phyloP scores from a whole-genome alignment of 805 yeast species.

The Yamadazyma ubonensis region DNA sequence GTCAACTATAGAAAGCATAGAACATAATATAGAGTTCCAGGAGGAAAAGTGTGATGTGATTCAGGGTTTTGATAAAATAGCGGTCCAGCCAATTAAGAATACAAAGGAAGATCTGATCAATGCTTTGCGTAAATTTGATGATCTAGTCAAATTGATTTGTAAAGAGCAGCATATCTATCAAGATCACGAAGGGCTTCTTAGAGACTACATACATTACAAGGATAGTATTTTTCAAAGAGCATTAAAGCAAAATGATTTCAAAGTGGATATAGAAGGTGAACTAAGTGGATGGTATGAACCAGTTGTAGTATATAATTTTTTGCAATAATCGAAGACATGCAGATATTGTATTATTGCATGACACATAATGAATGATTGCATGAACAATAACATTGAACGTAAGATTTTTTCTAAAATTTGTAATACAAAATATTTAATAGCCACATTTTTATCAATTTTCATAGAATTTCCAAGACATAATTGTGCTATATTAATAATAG shows the following conservation, averaged over 20 bases:
- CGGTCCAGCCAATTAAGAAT: constrained; percentile 11
- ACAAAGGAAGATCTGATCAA: constrained; percentile 1
- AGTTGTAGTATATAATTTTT: constrained; percentile 10
- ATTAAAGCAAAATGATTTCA: constrained; percentile 9
- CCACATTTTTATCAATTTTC: no score
- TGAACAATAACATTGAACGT: no score
- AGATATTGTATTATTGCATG: no score
- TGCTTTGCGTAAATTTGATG: constrained; percentile 11
- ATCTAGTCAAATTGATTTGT: constrained; percentile 10
- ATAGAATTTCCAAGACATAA: no score
- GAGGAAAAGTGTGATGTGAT: constrained; percentile 26
- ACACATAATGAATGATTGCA: no score
- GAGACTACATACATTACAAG: constrained; percentile 13
- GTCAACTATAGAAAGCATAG: constrained; percentile 24
- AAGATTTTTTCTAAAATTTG: no score
- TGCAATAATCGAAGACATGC: constrained; percentile 1
- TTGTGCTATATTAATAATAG: not conserved
- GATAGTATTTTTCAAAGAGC: constrained; percentile 7
- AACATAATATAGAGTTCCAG: constrained; percentile 22
- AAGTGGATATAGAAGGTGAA: not conserved
- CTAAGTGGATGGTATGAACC: constrained; percentile 8
- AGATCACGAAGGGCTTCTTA: constrained; percentile 1
- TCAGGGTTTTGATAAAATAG: constrained; percentile 22
- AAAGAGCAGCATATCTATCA: constrained; percentile 1
- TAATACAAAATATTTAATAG: no score